These are phyloP conservation scores for Moricandia arvensis DNA, from an alignment of 345 rosid species.

Conservation along the genomic window DNA sequence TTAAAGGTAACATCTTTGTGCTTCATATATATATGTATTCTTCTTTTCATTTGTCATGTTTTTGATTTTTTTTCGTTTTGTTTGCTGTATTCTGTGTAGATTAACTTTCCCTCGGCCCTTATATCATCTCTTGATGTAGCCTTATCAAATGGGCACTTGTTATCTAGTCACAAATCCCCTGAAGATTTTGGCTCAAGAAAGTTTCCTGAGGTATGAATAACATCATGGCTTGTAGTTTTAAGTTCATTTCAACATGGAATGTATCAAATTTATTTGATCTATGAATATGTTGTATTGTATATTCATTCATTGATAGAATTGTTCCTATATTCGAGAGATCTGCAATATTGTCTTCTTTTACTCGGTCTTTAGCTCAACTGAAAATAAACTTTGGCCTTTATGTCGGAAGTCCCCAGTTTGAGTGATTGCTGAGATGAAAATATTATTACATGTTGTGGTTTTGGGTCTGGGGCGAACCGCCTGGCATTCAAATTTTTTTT, in stretches of 20 bases:
- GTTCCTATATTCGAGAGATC: too few relatives aligned
- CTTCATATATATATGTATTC: not conserved
- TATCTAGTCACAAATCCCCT: conserved; percentile 33
- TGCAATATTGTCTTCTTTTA: too few relatives aligned
- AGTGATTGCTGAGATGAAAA: too few relatives aligned
- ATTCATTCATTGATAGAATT: not conserved
- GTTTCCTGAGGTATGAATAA: conserved; percentile 46
- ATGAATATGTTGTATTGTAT: not conserved
- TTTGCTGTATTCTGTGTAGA: conserved; percentile 43
- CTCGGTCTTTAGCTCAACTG: too few relatives aligned
- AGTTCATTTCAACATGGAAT: not conserved
- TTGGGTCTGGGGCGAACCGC: too few relatives aligned
- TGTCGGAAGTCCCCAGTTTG: too few relatives aligned
- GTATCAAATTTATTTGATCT: not conserved
- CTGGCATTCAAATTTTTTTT: too few relatives aligned
- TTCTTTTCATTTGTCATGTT: not conserved
- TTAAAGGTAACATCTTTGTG: conserved; percentile 50
- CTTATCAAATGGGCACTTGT: conserved; percentile 34
- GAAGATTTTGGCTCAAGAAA: conserved; percentile 38
- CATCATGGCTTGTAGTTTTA: not conserved
- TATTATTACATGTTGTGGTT: too few relatives aligned
- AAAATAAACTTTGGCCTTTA: too few relatives aligned
- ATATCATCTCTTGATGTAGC: conserved; percentile 46
- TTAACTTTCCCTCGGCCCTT: conserved; percentile 55
- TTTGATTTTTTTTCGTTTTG: conserved; percentile 16